These are phyloP conservation scores for Cryptosporidium muris DNA, from an alignment of 169 alveolate genomes.

Conservation along the genomic window DNA sequence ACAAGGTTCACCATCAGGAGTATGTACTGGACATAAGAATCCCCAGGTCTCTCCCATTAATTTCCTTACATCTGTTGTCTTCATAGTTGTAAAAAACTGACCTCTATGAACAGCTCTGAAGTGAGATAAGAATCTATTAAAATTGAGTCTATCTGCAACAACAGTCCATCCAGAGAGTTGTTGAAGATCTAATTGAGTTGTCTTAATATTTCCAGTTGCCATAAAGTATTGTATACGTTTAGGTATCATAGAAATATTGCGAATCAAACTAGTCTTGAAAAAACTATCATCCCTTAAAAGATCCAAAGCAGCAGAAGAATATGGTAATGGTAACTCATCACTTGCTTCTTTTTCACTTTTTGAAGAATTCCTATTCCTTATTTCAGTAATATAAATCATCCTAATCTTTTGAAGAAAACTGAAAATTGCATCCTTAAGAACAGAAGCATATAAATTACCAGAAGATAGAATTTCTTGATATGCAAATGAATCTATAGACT, in stretches of 20 bases:
- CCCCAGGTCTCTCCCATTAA: slow-evolving; percentile 99
- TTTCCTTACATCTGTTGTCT: slow-evolving; percentile 96
- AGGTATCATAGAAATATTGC: slow-evolving; percentile 69
- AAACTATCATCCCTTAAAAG: slow-evolving; percentile 21
- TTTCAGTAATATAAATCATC: slow-evolving; percentile 74
- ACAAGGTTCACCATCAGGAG: slow-evolving; percentile 99
- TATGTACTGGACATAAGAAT: slow-evolving; percentile 99
- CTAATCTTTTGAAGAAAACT: slow-evolving; percentile 73
- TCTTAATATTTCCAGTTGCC: slow-evolving; percentile 95
- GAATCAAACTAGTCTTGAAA: slow-evolving; percentile 18
- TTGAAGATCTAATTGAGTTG: slow-evolving; percentile 85
- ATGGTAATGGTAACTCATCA: not conserved
- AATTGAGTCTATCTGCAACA: slow-evolving; percentile 97
- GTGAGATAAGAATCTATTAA: slow-evolving; percentile 95
- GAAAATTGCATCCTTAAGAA: slow-evolving; percentile 82
- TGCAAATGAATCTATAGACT: slow-evolving; percentile 82
- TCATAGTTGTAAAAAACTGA: slow-evolving; percentile 95
- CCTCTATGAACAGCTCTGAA: slow-evolving; percentile 99
- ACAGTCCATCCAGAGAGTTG: slow-evolving; percentile 97
- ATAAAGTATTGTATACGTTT: slow-evolving; percentile 91
- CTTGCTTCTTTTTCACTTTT: slow-evolving; percentile 27
- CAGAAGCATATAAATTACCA: slow-evolving; percentile 83
- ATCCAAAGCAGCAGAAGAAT: not conserved
- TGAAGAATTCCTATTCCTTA: slow-evolving; percentile 1
- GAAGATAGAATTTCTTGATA: slow-evolving; percentile 84